Evolutionary conservation across 306 rosid genomes (phyloP), one percentile per base, ranked within the genome.

Genomic region (Cicer yamashitae): DNA sequence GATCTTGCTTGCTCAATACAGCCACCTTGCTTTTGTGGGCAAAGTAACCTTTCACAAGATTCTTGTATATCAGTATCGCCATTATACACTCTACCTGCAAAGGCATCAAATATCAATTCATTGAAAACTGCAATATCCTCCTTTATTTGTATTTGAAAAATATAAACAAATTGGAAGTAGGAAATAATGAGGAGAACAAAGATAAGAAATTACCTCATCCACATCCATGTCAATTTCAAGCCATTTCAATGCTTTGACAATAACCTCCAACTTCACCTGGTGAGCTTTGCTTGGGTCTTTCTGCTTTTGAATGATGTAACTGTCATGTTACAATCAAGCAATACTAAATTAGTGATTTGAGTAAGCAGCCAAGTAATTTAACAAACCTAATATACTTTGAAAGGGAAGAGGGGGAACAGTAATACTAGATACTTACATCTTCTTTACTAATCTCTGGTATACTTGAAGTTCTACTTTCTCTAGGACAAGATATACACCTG

Each of bases 381-480:
- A 54, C 44, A 77, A 77, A n/a, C n/a, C n/a, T 15, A 45, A 72
- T 46, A 71, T 46, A 15, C 34, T n/a, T 22, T 1, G 10, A 45
- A 53, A 25, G 25, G 39, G 68, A 18, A 34, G 74, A 79, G 77
- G 77, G 34, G 15, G 50, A 57, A 62, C 72, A 45, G 59, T 58
- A 65, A 57, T 44, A 53, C 59, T 7, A 65, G 57, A 62, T 74
- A 67, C 84, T 88, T 78, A 90, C 97, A 94, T 92, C 88, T 94
- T 94, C 91, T 94, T 94, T 62, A 94, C 81, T 84, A 94, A 75
- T 84, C 97, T 90, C 89, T 92, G 99, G 86, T 92, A 90, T 34
- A 90, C 96, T 82, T 92, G 99, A 65, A 94, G 99, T 85, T 94
- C 99, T 79, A 94, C 84, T 88, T 94, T 94, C 82, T 94, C 99